These are phyloP conservation scores for Pyrenula massariospora DNA, from an alignment of 495 filamentous ascomycete species.

Conservation along the genomic window DNA sequence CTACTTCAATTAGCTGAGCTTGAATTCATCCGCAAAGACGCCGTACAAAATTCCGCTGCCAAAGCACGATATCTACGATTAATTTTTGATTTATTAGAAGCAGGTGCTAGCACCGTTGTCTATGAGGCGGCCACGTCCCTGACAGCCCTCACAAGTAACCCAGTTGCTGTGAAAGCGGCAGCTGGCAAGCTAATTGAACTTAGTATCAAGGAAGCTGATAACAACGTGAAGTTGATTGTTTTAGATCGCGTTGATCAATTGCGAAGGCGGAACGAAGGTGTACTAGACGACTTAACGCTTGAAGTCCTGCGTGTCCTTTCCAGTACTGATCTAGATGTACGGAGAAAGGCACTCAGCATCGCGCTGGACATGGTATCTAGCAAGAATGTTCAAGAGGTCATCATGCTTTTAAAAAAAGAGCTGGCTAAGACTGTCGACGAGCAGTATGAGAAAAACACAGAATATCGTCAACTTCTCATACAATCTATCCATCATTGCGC, in stretches of 20 bases:
- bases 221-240: conserved; percentile 98
- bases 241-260: conserved; percentile 89
- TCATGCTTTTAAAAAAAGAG: conserved; percentile 93
- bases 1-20: conserved; percentile 85
- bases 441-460: conserved; percentile 89
- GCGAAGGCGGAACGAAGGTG: conserved; percentile 80
- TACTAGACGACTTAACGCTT: conserved; percentile 95
- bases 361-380: conserved; percentile 96
- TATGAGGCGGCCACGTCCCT: conserved; percentile 98
- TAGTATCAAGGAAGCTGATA: conserved; percentile 91
- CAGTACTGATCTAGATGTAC: conserved; percentile 92
- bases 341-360: conserved; percentile 81
- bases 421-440: conserved; percentile 95
- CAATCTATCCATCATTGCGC: conserved; percentile 97
- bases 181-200: conserved; percentile 94
- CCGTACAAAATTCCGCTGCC: conserved; percentile 84
- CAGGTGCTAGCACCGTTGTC: conserved; percentile 83
- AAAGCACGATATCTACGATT: conserved; percentile 89
- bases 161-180: conserved; percentile 94
- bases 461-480: conserved; percentile 91
- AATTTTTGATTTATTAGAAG: conserved; percentile 95
- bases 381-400: conserved; percentile 97
- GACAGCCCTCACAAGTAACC: conserved; percentile 88
- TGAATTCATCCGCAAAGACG: conserved; percentile 96
- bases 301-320: conserved; percentile 93